A percentile compares a stretch with the other conserved stretches of the same genome.
Conservation (phyloP, 495 filamentous ascomycete species). For the Barbatosphaeria neglecta region DNA sequence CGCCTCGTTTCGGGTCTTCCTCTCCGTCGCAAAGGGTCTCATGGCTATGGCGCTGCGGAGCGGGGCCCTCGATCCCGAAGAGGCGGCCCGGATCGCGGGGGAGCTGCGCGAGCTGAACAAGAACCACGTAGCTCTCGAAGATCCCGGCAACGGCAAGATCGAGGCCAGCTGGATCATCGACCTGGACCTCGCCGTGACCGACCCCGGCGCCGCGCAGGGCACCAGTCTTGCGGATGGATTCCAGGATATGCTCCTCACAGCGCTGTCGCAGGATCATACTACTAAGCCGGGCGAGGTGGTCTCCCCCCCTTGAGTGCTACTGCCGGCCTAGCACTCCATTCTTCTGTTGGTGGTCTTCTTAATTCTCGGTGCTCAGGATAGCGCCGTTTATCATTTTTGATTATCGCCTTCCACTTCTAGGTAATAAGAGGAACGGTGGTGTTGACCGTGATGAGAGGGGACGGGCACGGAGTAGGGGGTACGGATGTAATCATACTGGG, state of each 20-base stretch:
- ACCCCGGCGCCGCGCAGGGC: background rate
- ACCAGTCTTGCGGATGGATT: background rate
- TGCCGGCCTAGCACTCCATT: no score
- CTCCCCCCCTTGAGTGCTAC: no score
- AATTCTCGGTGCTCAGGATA: no score
- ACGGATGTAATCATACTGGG: no score
- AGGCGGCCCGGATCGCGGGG: slow-evolving; percentile 9
- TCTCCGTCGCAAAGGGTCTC: slow-evolving; percentile 9
- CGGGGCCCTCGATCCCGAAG: slow-evolving; percentile 4
- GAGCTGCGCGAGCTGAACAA: slow-evolving; percentile 5
- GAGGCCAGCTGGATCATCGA: background rate
- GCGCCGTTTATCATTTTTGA: no score
- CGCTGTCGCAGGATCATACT: background rate
- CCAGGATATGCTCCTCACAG: background rate
- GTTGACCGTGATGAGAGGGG: no score
- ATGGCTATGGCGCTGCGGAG: slow-evolving; percentile 14
- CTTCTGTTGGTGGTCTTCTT: no score
- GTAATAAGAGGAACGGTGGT: no score
- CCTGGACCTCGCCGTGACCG: background rate
- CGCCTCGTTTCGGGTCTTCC: slow-evolving; percentile 12
- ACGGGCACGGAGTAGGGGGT: no score
- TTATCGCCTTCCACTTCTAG: no score
- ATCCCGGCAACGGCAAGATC: background rate
- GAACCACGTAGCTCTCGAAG: background rate
- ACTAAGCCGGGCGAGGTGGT: background rate